These are phyloP conservation scores for Pleurotus platypus DNA, from an alignment of 768 basidiomycete species.

Conservation along the genomic window DNA sequence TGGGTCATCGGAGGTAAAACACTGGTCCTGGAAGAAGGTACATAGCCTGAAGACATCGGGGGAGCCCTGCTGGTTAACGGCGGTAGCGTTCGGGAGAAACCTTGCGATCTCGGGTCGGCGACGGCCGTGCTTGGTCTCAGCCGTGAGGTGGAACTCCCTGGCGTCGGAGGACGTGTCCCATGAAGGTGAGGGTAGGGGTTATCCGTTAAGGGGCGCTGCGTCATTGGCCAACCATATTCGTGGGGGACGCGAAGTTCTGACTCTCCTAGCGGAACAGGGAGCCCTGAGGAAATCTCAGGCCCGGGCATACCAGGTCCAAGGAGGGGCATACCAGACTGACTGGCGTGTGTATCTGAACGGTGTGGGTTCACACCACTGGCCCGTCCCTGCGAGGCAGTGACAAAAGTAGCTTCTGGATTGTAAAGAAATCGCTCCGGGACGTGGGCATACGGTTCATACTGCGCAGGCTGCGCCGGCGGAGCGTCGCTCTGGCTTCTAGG, in stretches of 20 bases:
- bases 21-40: neutral
- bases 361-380: constrained; percentile 16
- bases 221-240: constrained; percentile 8
- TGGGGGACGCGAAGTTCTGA: neutral
- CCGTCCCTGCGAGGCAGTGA: constrained; percentile 7
- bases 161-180: constrained; percentile 2
- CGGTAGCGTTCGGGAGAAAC: constrained; percentile 31
- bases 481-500: constrained; percentile 60
- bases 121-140: neutral
- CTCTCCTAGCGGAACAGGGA: neutral
- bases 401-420: constrained; percentile 14
- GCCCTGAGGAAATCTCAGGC: constrained; percentile 13
- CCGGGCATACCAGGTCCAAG: constrained; percentile 58
- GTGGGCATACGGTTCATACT: constrained; percentile 48
- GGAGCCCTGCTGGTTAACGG: constrained; percentile 25
- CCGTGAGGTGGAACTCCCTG: neutral
- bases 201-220: constrained; percentile 1
- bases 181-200: constrained; percentile 2
- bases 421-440: constrained; percentile 19
- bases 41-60: constrained; percentile 1
- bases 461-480: constrained; percentile 50
- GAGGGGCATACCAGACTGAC: constrained; percentile 31
- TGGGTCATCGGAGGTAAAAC: constrained; percentile 11
- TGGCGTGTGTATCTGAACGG: constrained; percentile 23
- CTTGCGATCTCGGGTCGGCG: constrained; percentile 15